Conservation (phyloP, 1,139 yeast genomes). For the Blastobotrys capitulatus region DNA sequence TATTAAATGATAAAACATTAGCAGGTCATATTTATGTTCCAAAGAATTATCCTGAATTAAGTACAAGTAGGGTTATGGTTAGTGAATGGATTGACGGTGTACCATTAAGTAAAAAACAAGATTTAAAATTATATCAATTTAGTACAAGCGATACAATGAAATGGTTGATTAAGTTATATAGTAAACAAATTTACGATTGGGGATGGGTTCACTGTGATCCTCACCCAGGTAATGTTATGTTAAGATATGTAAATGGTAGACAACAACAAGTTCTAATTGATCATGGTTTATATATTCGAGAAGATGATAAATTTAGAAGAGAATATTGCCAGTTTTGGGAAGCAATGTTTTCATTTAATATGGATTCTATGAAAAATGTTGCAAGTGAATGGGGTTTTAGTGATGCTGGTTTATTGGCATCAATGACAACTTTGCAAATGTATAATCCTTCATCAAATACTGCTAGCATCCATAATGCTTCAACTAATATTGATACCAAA, state of each 20-base stretch:
- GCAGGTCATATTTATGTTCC: slow-evolving; percentile 47
- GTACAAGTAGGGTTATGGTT: slow-evolving; percentile 49
- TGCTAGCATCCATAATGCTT: not conserved
- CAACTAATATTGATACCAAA: not conserved
- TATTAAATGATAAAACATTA: slow-evolving; percentile 36
- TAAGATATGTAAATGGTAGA: slow-evolving; percentile 37
- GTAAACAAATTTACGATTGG: slow-evolving; percentile 67
- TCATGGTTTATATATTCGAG: slow-evolving; percentile 64
- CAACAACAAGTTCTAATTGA: slow-evolving; percentile 63
- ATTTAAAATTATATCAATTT: slow-evolving; percentile 39
- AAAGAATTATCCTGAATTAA: slow-evolving; percentile 40
- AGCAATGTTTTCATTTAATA: slow-evolving; percentile 50
- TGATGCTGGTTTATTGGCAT: slow-evolving; percentile 59
- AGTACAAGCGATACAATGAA: slow-evolving; percentile 44
- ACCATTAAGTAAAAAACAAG: slow-evolving; percentile 44
- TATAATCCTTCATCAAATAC: slow-evolving; percentile 19
- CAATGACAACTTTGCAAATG: slow-evolving; percentile 52
- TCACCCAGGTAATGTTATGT: slow-evolving; percentile 73
- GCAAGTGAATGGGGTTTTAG: slow-evolving; percentile 65
- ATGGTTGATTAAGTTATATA: slow-evolving; percentile 51
- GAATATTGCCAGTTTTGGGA: slow-evolving; percentile 64
- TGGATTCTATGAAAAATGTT: slow-evolving; percentile 43
- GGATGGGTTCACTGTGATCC: slow-evolving; percentile 79
- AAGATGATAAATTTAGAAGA: slow-evolving; percentile 45
- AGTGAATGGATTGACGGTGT: slow-evolving; percentile 78